Conservation (phyloP, 192 early-diverging fungal species). For the Coemansia pectinata region DNA sequence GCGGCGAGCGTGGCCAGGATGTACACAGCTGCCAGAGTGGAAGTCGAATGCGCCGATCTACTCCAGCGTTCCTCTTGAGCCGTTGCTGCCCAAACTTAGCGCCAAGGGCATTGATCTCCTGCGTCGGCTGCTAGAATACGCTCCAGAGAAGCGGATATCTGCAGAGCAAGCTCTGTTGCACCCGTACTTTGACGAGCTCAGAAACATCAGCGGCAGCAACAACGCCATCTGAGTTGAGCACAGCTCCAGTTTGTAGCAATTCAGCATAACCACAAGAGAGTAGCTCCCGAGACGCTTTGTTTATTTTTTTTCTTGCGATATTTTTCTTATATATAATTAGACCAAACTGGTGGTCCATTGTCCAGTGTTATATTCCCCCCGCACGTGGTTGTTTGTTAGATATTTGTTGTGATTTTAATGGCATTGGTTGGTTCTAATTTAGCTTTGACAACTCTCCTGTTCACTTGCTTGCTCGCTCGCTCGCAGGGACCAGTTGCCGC, state of each 20-base stretch:
- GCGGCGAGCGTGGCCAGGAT: conserved; percentile 71
- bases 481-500: background rate
- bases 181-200: conserved; percentile 55
- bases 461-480: background rate
- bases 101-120: conserved; percentile 84
- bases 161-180: conserved; percentile 72
- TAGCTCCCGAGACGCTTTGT: background rate
- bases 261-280: background rate
- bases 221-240: conserved; percentile 6
- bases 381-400: background rate
- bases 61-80: conserved; percentile 68
- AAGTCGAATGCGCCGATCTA: conserved; percentile 77
- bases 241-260: background rate
- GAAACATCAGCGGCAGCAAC: conserved; percentile 19
- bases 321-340: background rate
- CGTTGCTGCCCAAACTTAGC: conserved; percentile 82
- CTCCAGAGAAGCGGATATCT: conserved; percentile 76
- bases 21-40: conserved; percentile 87
- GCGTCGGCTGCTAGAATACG: conserved; percentile 69
- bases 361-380: background rate
- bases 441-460: background rate
- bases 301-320: background rate
- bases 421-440: background rate
- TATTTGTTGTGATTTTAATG: background rate
- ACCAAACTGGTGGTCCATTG: background rate